Evolutionary conservation across 768 basidiomycete genomes (phyloP), one percentile per base, ranked within the genome.

Genomic region (Daedaleopsis sinensis): DNA sequence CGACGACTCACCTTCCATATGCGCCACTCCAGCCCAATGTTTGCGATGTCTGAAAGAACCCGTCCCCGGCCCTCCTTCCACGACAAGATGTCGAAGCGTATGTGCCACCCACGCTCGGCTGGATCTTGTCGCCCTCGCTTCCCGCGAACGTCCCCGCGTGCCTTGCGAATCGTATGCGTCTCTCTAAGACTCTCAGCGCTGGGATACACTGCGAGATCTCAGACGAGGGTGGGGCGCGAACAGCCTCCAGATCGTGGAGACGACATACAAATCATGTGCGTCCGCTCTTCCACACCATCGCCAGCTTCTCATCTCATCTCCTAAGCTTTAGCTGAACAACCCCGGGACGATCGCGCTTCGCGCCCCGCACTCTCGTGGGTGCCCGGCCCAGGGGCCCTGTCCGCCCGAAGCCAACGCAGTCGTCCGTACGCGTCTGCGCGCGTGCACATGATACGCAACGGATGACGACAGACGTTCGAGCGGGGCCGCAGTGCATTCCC

Each of bases 401-500:
- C 46, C 18, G 46, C 46, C 46, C 19, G n/a, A 47, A 32, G 7
- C 27, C 27, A 32, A 32, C 27, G 27, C 27, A 32, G 7, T 47
- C 18, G 6, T 19, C 46, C 15, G 6, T 3, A 32, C 27, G 27
- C 27, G 27, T 32, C 27, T 23, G 46, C 12, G 15, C 16, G 21
- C 11, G 46, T 23, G 18, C 39, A 18, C 46, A 9, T 47, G 46
- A 47, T 47, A 18, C 18, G 19, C 19, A 19, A 38, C 49, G 55
- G 35, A 61, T 61, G 60, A 61, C 55, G 60, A 47, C 60, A 18
- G 39, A 32, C 59, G 53, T n/a, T 32, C 24, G n/a, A 43, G 50
- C 55, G 60, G 60, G 46, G 54, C 55, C 60, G 59, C 60, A 61
- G 59, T 24, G 54, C 59, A 53, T 42, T 42, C 59, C 59, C 59